Evolutionary conservation across 768 basidiomycete species (phyloP), one percentile per base, ranked within the genome.

Genomic region (Pleurotus tuoliensis): DNA sequence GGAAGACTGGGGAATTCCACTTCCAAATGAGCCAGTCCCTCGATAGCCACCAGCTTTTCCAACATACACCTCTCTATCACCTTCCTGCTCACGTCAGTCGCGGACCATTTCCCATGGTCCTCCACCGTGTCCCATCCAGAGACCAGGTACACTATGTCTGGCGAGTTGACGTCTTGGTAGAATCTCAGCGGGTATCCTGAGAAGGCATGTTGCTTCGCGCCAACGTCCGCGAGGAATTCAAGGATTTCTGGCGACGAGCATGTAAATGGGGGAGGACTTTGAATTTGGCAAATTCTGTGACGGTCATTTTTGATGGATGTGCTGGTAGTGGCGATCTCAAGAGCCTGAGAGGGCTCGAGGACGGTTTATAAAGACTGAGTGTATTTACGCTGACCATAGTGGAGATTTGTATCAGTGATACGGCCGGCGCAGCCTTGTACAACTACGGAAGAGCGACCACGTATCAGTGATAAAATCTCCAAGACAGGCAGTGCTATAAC

Each of bases 251-350:
- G 62, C 5, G 70, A 70, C 12, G 68, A 61, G 34, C 69, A 53
- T 43, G 64, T 65, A 50, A 71, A 55, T 0, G 73, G 69, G 7
- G 62, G 37, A 67, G 60, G 55, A 79, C 63, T 16, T 63, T 64
- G 44, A 81, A 65, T 50, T 64, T 70, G 18, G 71, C 73, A 30
- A 76, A 68, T 66, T 81, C 79, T 37, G 75, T 78, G 57, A 81
- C 68, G 6, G 77, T 59, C 78, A 80, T 78, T 50, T 50, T 22
- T 44, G 24, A 41, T 22, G 38, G 30, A 34, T 11, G 30, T 34
- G 30, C 9, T 34, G 30, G 24, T 34, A 34, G 30, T 34, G 30
- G 4, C 8, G 11, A 34, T 34, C 30, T 8, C 30, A 34, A 34
- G 30, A 34, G n/a, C n/a, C n/a, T n/a, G n/a, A n/a, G 30, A 34